Evolutionary conservation across 2,329 filamentous ascomycete genomes (phyloP), one percentile per base, ranked within the genome.

Genomic region (Paecilomyces variotii): DNA sequence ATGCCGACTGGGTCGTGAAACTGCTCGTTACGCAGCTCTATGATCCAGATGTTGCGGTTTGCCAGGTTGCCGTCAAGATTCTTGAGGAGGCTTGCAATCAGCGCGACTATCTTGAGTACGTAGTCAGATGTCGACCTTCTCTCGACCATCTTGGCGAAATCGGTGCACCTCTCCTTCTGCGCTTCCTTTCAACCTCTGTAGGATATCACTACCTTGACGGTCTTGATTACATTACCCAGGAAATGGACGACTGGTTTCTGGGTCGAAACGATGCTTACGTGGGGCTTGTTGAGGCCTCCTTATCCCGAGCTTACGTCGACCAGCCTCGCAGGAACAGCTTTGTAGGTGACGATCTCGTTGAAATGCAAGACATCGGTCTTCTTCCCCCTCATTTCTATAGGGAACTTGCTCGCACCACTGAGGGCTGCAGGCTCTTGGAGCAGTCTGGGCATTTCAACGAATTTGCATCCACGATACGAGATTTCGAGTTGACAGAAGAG

Each of bases 221-320:
- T 0, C 80, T 99, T 51, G 95, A 99, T 76, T 99, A 99, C 71
- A 99, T 99, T 73, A 97, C 92, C 61, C 94, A 96, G 70, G 95
- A 99, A 73, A 99, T 99, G 94, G 94, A 99, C 66, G 95, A 99
- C 75, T 99, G 94, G 94, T 99, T 97, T 70, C 81, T 99, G 19
- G 94, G 94, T 12, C 87, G 94, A 52, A 99, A 99, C 70, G 93
- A 99, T 72, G 88, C 87, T n/a, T 99, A 99, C 65, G 94, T 99
- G 55, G 84, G 86, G 39, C 84, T 97, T 49, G 93, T 99, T 49
- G 94, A 99, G 74, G 94, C 95, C n/a, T 96, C 92, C 57, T 81
- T 99, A 56, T 91, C 92, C 32, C 87, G 91, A 60, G 88, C 92
- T 0, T 92, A 96, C 64, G 80, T 68, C 74, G 83, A 81, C 57